Base-by-base conservation (phyloP, 129 eudicot species). In the Logfia minima region DNA sequence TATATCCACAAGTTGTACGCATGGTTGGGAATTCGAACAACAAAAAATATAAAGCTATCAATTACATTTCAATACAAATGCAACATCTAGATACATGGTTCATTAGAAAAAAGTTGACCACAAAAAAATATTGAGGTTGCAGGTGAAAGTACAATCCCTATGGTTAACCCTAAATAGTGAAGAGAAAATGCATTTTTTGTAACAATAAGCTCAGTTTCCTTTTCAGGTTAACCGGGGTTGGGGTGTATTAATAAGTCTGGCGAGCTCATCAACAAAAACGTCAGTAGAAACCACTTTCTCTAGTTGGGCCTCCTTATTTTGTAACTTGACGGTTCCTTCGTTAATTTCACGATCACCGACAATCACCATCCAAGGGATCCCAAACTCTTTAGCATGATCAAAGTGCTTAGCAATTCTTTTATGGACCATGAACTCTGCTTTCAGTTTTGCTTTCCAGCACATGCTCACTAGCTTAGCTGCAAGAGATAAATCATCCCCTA, bases 361-460 rank as follows among this genome's bases (percentile, higher is more conserved):
- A 34, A 93, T 78, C 62, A 88, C 97, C 90, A 88, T 86, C 86
- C 83, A 93, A 9, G 92, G 97, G 70, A 93, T 93, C 65, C 75
- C 75, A 5, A 83, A 78, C 61, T 82, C 87, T 65, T 78, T 86
- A 26, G 96, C 91, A 34, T 91, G 91, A 70, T 86, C 90, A 34
- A 93, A 77, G 88, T 90, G 96, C 87, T 93, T 93, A 10, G 26
- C 68, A 74, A 90, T 65, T 84, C 88, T 83, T 70, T 87, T 93
- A 60, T 88, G 75, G 9, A 87, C 37, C 86, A 77, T 72, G 19
- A 76, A 85, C 84, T 90, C 96, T 8, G 96, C 89, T 71, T 88
- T 88, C 70, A 90, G 64, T 70, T 80, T 75, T 10, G 95, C 97
- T 55, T 72, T 84, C 97, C 91, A 93, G 58, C 93, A 83, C 70